Evolutionary conservation across 2,329 filamentous ascomycete species (phyloP), one percentile per base, ranked within the genome.

Genomic region (Aspergillus jensenii): DNA sequence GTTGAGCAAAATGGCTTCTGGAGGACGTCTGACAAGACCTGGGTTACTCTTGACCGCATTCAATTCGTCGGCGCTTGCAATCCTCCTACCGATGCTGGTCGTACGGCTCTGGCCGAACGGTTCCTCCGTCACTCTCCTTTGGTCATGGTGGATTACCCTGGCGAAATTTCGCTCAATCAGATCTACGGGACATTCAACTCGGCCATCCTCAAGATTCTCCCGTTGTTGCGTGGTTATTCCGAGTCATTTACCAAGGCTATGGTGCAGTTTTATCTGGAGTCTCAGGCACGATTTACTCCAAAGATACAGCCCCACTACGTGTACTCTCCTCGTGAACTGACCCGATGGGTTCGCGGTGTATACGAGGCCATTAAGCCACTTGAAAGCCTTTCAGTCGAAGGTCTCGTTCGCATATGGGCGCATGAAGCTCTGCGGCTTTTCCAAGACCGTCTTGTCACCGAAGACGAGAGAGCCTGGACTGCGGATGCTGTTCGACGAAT

Each of bases 1-100:
- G 93, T 99, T 49, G 95, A 99, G 75, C 95, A 99, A 71, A 98
- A 98, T 67, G 95, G 95, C 31, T 99, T 99, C 84, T 99, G 96
- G 96, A 86, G 93, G 66, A 96, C 96, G 0, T 90, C 90, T 0
- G 96, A 98, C 78, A 97, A 96, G 80, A 92, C 90, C 4, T 99
- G 95, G 95, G 95, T 99, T 51, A 96, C 91, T 6, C 85, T 99
- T 19, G 96, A 99, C 72, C 90, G 96, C 45, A 98, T 99, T 68
- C 95, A 99, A 72, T 99, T 99, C 66, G 96, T 99, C 53, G 95
- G 95, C 67, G 95, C 95, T 69, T 99, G 95, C 75, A 99, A 99
- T 76, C 96, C 95, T 67, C 95, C 95, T 0, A 98, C 95, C 0
- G 96, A 99, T 77, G 93, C 93, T 66, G 95, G 95, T 25, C 92